Conservation (phyloP, 352 stramenopile genomes). For the Peronospora belbahrii region DNA sequence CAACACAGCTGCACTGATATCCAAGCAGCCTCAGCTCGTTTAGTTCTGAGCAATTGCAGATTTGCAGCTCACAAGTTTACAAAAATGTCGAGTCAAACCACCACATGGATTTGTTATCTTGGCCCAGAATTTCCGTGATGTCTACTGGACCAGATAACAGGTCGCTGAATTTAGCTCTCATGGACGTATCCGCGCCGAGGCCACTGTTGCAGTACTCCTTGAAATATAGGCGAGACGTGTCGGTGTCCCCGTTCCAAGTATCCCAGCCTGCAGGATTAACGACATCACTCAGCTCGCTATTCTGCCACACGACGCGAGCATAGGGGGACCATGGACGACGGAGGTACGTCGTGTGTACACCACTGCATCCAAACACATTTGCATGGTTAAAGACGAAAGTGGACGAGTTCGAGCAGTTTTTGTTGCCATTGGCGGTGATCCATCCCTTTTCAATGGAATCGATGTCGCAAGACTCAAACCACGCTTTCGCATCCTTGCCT, state of each 20-base stretch:
- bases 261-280: not conserved
- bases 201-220: not conserved
- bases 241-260: not conserved
- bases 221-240: not conserved
- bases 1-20: too few relatives aligned
- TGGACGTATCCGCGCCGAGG: not conserved
- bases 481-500: too few relatives aligned
- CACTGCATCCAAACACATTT: slow-evolving; percentile 1
- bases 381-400: slow-evolving; percentile 15
- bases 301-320: not conserved
- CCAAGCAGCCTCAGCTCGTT: too few relatives aligned
- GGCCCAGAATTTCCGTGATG: too few relatives aligned
- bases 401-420: not conserved
- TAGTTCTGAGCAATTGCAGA: too few relatives aligned
- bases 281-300: not conserved
- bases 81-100: too few relatives aligned
- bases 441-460: slow-evolving; percentile 1
- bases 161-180: not conserved
- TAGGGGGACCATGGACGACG: slow-evolving; percentile 2
- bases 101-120: too few relatives aligned
- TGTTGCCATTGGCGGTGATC: slow-evolving; percentile 11
- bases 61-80: too few relatives aligned
- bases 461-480: slow-evolving; percentile 10
- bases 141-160: not conserved
- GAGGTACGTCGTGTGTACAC: not conserved